phyloP scores from a whole-genome alignment of 768 basidiomycete species.

The Trametes villosa region DNA sequence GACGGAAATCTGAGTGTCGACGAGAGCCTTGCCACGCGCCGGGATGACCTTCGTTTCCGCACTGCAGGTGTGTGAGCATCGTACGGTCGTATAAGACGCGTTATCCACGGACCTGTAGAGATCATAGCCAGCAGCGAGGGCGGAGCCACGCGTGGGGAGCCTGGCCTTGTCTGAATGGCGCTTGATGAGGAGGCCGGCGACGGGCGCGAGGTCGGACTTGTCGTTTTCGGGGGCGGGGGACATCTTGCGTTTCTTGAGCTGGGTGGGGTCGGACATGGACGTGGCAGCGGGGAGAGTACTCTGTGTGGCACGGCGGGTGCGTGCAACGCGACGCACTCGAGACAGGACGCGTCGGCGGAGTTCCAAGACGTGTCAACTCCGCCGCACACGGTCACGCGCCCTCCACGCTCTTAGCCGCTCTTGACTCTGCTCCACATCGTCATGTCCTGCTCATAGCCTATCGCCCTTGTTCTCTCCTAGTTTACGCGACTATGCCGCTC shows the following conservation, averaged over 20 bases:
- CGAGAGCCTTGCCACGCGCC: slow-evolving; percentile 86
- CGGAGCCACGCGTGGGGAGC: slow-evolving; percentile 85
- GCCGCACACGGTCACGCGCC: slow-evolving; percentile 27
- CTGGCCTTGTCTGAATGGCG: slow-evolving; percentile 80
- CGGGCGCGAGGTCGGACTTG: slow-evolving; percentile 40
- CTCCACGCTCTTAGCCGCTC: not conserved
- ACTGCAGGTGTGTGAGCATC: slow-evolving; percentile 43
- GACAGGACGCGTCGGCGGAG: slow-evolving; percentile 36
- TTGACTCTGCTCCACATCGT: not conserved
- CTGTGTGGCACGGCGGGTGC: not conserved
- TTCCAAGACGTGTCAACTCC: slow-evolving; percentile 46
- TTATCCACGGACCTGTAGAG: slow-evolving; percentile 74
- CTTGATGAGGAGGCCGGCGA: slow-evolving; percentile 75
- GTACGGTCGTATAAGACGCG: not conserved
- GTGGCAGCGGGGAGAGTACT: slow-evolving; percentile 5
- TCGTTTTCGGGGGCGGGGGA: slow-evolving; percentile 41
- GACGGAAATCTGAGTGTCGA: slow-evolving; percentile 91
- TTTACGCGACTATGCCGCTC: not conserved
- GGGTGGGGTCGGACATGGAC: slow-evolving; percentile 24
- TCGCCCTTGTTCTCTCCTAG: not conserved
- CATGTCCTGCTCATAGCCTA: not conserved
- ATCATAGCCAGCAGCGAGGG: slow-evolving; percentile 92
- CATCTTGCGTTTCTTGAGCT: slow-evolving; percentile 64
- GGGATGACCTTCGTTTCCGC: slow-evolving; percentile 86
- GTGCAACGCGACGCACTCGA: not conserved